Evolutionary conservation across 768 basidiomycete species (phyloP), one percentile per base, ranked within the genome.

Genomic region (Mycena galericulata): DNA sequence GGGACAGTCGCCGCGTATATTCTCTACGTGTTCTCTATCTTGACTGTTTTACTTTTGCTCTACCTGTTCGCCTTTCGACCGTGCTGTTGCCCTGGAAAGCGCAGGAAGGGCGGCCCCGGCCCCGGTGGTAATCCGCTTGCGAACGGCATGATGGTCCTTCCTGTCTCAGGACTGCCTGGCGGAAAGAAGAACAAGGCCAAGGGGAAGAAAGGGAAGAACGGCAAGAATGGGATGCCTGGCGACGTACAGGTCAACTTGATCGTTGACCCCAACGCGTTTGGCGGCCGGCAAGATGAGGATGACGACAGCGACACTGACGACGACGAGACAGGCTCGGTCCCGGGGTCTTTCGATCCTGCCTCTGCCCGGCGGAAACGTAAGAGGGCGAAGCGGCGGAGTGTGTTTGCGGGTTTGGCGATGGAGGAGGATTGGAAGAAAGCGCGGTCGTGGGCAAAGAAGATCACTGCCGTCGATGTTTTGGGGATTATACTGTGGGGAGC

Each of bases 241-340:
- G 86, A 87, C 72, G 87, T 92, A 2, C 91, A 92, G 67, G 89
- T 92, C 55, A 92, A 92, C 76, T 81, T 92, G 49, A 92, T 92
- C 67, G 89, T 92, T 32, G 90, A 92, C 72, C 91, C 91, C 9
- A 81, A 81, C 9, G 85, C 87, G 65, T 90, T 92, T 67, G 81
- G 81, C 32, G 58, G 74, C 59, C 75, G 74, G 20, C 79, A 81
- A 0, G 84, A 81, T 4, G 78, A 80, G 22, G 82, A 83, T 1
- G 80, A 79, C 30, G 76, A 72, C 18, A 81, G 79, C 15, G 84
- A 85, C 9, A 82, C 79, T 24, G 76, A 79, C 2, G 81, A 79
- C 8, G 76, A 78, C 11, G 83, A 82, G 36, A 79, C 74, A 24
- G 75, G 69, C 17, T 77, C 79, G 27, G 76, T 82, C 43, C 84